These are phyloP conservation scores for Ceratobasidium sp. DNA, from an alignment of 1,284 basidiomycete genomes.

Conservation along the genomic window DNA sequence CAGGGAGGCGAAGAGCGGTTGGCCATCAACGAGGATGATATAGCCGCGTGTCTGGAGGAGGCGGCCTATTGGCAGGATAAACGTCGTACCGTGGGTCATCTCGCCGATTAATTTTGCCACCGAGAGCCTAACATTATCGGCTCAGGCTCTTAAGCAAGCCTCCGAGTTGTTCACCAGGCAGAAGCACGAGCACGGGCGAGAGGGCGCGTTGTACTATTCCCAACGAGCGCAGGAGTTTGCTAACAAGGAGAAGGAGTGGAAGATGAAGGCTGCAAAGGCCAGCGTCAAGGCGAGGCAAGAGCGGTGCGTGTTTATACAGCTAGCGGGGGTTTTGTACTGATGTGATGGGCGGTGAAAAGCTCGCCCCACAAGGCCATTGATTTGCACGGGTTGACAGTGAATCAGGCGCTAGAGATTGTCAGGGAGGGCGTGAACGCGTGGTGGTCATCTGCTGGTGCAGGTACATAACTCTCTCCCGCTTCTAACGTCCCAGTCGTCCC, in stretches of 20 bases:
- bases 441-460: conserved; percentile 44
- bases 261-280: conserved; percentile 42
- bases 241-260: conserved; percentile 42
- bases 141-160: conserved; percentile 35
- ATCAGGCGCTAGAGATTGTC: conserved; percentile 43
- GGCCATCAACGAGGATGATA: conserved; percentile 10
- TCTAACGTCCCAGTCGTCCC: not conserved
- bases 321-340: not conserved
- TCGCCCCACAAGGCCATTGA: conserved; percentile 41
- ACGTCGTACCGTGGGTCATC: conserved; percentile 15
- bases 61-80: conserved; percentile 40
- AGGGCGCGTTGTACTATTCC: conserved; percentile 45
- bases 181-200: conserved; percentile 40
- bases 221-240: conserved; percentile 39
- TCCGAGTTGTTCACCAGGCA: conserved; percentile 32
- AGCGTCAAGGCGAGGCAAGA: conserved; percentile 34
- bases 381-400: conserved; percentile 43
- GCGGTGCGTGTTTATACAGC: conserved; percentile 15
- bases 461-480: not conserved
- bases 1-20: not conserved
- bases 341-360: not conserved
- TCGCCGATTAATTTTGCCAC: no score
- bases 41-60: conserved; percentile 26
- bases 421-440: conserved; percentile 45
- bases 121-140: not conserved